phyloP scores from a whole-genome alignment of 805 yeast genomes.

The Clavispora phyllophila region DNA sequence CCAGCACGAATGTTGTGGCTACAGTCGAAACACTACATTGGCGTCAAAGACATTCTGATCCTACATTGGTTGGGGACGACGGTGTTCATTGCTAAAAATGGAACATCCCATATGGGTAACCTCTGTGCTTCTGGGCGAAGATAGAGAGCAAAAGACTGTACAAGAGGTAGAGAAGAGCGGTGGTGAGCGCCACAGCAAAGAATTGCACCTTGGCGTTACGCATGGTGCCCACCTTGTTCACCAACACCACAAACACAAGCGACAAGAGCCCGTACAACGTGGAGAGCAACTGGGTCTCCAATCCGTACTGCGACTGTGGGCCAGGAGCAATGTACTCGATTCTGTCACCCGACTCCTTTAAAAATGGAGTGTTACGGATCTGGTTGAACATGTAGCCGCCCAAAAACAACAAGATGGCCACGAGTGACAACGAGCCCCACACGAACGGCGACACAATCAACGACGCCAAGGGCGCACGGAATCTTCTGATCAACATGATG shows the following conservation, averaged over 20 bases:
- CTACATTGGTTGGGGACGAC: too few species aligned
- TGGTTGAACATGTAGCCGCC: slow-evolving; percentile 93
- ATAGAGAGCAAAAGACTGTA: slow-evolving; percentile 62
- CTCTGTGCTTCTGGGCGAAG: slow-evolving; percentile 64
- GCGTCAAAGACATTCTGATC: too few species aligned
- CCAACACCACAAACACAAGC: slow-evolving; percentile 51
- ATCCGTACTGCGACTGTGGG: slow-evolving; percentile 61
- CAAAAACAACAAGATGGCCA: slow-evolving; percentile 63
- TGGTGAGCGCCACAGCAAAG: slow-evolving; percentile 41
- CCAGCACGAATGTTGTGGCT: too few species aligned
- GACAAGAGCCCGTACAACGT: slow-evolving; percentile 68
- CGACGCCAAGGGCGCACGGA: slow-evolving; percentile 26
- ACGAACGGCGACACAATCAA: slow-evolving; percentile 48
- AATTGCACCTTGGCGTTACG: slow-evolving; percentile 43
- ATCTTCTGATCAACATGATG: slow-evolving; percentile 22
- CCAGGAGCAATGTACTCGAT: slow-evolving; percentile 10
- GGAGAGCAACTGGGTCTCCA: slow-evolving; percentile 84
- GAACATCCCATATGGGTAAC: slow-evolving; percentile 70
- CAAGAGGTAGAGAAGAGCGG: slow-evolving; percentile 44
- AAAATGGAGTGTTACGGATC: slow-evolving; percentile 62
- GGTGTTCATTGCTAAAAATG: slow-evolving; percentile 4
- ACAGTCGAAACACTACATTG: too few species aligned
- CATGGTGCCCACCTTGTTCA: slow-evolving; percentile 50
- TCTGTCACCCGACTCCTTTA: slow-evolving; percentile 5
- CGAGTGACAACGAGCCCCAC: slow-evolving; percentile 71